Base-by-base conservation (phyloP, 352 stramenopile genomes). In the Phytophthora macrochlamydospora region DNA sequence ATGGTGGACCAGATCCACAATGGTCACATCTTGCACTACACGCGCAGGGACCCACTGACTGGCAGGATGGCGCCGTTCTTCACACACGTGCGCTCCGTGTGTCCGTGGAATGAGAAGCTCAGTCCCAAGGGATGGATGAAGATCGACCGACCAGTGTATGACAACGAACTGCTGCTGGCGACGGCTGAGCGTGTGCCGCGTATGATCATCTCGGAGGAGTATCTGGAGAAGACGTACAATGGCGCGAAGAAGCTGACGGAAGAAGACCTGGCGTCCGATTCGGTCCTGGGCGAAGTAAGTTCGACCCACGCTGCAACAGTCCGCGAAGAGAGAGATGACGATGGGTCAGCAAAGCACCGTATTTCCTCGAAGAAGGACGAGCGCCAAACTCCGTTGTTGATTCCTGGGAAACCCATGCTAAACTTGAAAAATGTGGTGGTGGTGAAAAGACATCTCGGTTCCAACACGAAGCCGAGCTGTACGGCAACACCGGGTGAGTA, bases 1-100 rank as follows among this genome's bases (percentile, higher is more conserved):
- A 93, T 93, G 85, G 87, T 94, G 24, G 90, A 97, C 51, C 90
- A 95, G 75, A 91, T 97, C 45, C 85, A 97, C 70, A 97, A 97
- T 61, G 90, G 87, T 3, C 87, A 95, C 57, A 91, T 97, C 51
- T 67, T 97, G 54, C 88, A 95, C 65, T 97, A 95, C 75, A 95
- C 88, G 32, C 81, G 90, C 12, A 79, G 65, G 2, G 75, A 97
- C 55, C 90, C 90, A n/a, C 56, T 63, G 29, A 94, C 84, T 0
- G 84, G 85, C 4, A 79, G 81, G 37, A 83, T 92, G 67, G 81
- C 85, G n/a, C 83, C 88, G n/a, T 94, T 80, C 57, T 96, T 96
- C 51, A 93, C 87, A 43, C 86, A 95, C 60, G 85, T 96, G 69
- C 89, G 89, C n/a, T 95, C 87, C 0, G 88, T 96, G 49, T 96